These are phyloP conservation scores for Bjerkandera adusta DNA, from an alignment of 1,284 basidiomycete species.

Conservation along the genomic window DNA sequence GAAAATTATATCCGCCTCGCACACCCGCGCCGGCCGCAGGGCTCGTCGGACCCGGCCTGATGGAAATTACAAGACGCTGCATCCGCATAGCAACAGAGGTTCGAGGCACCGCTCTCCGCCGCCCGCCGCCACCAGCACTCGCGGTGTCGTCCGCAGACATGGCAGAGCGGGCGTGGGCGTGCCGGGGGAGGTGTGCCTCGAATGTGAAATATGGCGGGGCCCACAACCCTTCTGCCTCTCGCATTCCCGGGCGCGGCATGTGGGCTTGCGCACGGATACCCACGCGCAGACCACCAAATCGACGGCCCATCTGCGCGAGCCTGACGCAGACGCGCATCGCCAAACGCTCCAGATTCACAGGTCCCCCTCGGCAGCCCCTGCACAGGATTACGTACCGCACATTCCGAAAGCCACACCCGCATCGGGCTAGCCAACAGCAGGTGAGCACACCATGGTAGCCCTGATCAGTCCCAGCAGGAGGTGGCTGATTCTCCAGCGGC, in stretches of 20 bases:
- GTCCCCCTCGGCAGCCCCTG: constrained; percentile 5
- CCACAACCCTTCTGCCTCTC: not conserved
- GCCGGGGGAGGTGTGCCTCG: constrained; percentile 1
- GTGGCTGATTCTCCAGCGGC: constrained; percentile 13
- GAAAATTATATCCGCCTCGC: not conserved
- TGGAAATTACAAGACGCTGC: constrained; percentile 2
- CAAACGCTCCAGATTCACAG: constrained; percentile 6
- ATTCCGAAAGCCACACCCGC: constrained; percentile 10
- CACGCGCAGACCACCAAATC: not conserved
- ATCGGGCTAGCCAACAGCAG: constrained; percentile 16
- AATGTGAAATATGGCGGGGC: constrained; percentile 3
- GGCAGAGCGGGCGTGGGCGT: not conserved
- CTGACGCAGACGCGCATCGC: not conserved
- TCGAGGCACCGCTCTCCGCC: not conserved
- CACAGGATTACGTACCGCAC: constrained; percentile 17
- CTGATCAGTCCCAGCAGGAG: constrained; percentile 13
- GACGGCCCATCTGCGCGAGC: not conserved
- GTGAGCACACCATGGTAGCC: constrained; percentile 11
- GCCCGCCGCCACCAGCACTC: not conserved
- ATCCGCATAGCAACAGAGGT: constrained; percentile 11
- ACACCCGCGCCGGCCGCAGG: constrained; percentile 4
- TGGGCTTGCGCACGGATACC: constrained; percentile 3
- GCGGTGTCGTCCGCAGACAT: not conserved
- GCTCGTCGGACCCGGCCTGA: not conserved
- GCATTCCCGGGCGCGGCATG: not conserved